Evolutionary conservation across 768 basidiomycete species (phyloP).

Genomic region (button mushroom (Agaricus bisporus)): DNA sequence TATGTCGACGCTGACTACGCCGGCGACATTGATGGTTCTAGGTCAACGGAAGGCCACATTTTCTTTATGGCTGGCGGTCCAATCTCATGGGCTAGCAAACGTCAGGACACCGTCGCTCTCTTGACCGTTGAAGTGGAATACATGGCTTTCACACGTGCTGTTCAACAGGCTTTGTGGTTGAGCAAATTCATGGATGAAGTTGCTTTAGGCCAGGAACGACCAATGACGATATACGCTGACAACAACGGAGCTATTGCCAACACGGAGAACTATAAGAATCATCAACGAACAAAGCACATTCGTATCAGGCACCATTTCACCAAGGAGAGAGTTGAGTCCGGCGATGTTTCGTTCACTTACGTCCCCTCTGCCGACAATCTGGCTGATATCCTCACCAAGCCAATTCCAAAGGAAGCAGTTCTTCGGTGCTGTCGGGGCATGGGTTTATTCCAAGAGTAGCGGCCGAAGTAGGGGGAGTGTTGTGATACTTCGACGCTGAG

Average conservation of each 20-base stretch:
- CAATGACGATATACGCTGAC: conserved; percentile 14
- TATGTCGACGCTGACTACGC: conserved; percentile 15
- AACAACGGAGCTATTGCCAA: conserved; percentile 20
- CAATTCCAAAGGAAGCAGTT: conserved; percentile 5
- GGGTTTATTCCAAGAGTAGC: neutral
- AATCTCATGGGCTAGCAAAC: conserved; percentile 23
- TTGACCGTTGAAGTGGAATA: conserved; percentile 17
- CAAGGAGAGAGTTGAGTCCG: conserved; percentile 16
- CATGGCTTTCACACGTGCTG: conserved; percentile 9
- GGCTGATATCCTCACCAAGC: conserved; percentile 15
- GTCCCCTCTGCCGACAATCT: conserved; percentile 14
- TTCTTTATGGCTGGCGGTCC: conserved; percentile 19
- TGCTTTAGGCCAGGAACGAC: no score
- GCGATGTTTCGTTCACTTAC: conserved; percentile 7
- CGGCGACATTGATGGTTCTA: conserved; percentile 16
- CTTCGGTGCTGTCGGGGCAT: neutral
- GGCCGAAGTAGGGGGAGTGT: neutral
- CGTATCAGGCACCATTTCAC: conserved; percentile 27
- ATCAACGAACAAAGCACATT: conserved; percentile 31
- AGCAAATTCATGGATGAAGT: no score
- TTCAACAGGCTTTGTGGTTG: no score
- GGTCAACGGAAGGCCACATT: conserved; percentile 21
- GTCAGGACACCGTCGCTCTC: conserved; percentile 17
- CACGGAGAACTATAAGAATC: conserved; percentile 17
- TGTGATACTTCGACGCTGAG: neutral